phyloP scores from a whole-genome alignment of 768 basidiomycete genomes.

The Lentinula guzmanii region DNA sequence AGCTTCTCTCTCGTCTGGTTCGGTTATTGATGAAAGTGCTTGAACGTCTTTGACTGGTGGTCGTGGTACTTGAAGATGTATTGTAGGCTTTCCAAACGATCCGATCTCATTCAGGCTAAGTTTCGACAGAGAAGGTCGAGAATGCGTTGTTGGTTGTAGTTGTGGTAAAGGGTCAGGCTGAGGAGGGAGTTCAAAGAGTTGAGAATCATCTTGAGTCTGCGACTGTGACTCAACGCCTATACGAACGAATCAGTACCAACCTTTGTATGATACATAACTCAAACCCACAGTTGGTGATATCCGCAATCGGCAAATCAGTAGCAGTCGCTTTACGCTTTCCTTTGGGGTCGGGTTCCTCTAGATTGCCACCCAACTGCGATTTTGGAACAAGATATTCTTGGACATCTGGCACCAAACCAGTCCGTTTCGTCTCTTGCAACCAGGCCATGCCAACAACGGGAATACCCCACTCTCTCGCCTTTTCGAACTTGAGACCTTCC shows the following conservation, averaged over 20 bases:
- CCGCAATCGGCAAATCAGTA: constrained; percentile 23
- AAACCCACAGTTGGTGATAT: constrained; percentile 41
- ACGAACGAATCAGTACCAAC: background rate
- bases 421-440: constrained; percentile 54
- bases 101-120: background rate
- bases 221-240: constrained; percentile 3
- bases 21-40: background rate
- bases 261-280: background rate
- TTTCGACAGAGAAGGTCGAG: background rate
- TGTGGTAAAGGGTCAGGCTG: no score
- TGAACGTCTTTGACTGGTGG: background rate
- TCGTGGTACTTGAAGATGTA: background rate
- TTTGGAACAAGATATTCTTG: constrained; percentile 24
- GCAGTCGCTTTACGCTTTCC: constrained; percentile 19
- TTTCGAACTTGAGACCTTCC: constrained; percentile 68
- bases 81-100: constrained; percentile 1
- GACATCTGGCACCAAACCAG: constrained; percentile 38
- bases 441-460: constrained; percentile 69
- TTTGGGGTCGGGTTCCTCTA: constrained; percentile 14
- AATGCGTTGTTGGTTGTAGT: background rate
- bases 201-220: constrained; percentile 1
- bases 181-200: background rate
- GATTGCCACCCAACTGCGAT: background rate
- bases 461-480: constrained; percentile 74
- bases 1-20: background rate